Evolutionary conservation across 2,329 filamentous ascomycete genomes (phyloP), one percentile per base, ranked within the genome.

Genomic region (Trichoderma sp.): DNA sequence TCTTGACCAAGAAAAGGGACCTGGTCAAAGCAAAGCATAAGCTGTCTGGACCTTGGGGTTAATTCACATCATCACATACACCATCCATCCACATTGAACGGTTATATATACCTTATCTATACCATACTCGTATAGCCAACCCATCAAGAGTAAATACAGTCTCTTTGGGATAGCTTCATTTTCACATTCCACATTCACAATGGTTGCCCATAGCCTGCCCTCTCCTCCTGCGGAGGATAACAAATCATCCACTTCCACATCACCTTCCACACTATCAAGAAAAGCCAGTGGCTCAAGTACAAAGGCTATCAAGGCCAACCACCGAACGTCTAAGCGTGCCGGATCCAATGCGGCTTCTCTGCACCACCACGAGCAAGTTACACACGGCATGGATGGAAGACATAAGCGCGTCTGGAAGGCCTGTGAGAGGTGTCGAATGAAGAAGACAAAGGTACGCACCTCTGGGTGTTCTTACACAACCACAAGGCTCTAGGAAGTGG

Each of bases 381-480:
- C 78, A 56, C 77, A 81, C 69, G 81, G 81, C 53, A 82, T 86
- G 74, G 88, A 90, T 74, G 86, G 85, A 62, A 84, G 88, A 74
- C 88, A 90, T 77, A 91, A 90, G 82, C 83, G 89, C 75, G 88
- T 90, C 70, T 90, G 88, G 88, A 91, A 91, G 78, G 89, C 89
- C 21, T 91, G 89, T 74, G 88, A 91, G 80, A 83, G 89, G 75
- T 91, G 89, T 83, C 83, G 89, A 74, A 90, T 90, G 88, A 91
- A 91, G 84, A 91, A 91, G 83, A 91, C 89, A 69, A 91, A 91
- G 88, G 88, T 89, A 81, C 51, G 56, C 64, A 4, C 9, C n/a
- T 21, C 21, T 26, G 15, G 24, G 24, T 24, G 24, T 24, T 36
- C 32, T 34, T 14, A 34, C 32, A 34, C 24, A 24, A 36, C 34